These are phyloP conservation scores for Deinandra increscens DNA, from an alignment of 129 eudicot species.

Conservation along the genomic window DNA sequence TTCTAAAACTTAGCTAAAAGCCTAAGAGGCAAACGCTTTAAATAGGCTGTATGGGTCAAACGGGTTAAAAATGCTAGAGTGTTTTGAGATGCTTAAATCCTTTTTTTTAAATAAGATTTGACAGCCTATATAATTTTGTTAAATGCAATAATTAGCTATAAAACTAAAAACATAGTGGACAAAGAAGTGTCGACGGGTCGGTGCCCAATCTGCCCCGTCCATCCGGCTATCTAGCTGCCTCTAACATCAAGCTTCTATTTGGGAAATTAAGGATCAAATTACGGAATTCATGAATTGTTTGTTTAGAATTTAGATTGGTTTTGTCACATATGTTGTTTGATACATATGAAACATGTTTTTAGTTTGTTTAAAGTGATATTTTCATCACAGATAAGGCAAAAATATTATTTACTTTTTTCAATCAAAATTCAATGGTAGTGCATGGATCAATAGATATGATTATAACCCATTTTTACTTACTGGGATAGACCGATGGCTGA, in stretches of 20 bases:
- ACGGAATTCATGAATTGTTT: slow-evolving; percentile 50
- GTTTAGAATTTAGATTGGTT: slow-evolving; percentile 16
- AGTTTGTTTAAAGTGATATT: not conserved
- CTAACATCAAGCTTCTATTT: slow-evolving; percentile 14
- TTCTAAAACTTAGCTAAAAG: too few species aligned
- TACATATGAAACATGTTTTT: not conserved
- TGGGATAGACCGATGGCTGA: too few species aligned
- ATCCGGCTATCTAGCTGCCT: too few species aligned
- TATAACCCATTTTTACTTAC: too few species aligned
- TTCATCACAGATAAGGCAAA: not conserved
- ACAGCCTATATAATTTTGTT: not conserved
- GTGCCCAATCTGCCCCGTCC: too few species aligned
- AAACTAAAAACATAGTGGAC: not conserved
- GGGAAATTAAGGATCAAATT: slow-evolving; percentile 76
- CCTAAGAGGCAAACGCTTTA: not conserved
- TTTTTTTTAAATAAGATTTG: not conserved
- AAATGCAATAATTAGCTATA: not conserved
- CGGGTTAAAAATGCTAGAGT: not conserved
- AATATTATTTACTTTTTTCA: not conserved
- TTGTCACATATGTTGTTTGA: slow-evolving; percentile 15
- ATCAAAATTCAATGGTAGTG: too few species aligned
- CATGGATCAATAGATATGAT: too few species aligned
- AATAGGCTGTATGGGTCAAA: not conserved
- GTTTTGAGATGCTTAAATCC: not conserved
- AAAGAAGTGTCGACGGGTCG: too few species aligned